Evolutionary conservation across 2,329 filamentous ascomycete genomes (phyloP), one percentile per base, ranked within the genome.

Genomic region (Knoxdaviesia proteae): DNA sequence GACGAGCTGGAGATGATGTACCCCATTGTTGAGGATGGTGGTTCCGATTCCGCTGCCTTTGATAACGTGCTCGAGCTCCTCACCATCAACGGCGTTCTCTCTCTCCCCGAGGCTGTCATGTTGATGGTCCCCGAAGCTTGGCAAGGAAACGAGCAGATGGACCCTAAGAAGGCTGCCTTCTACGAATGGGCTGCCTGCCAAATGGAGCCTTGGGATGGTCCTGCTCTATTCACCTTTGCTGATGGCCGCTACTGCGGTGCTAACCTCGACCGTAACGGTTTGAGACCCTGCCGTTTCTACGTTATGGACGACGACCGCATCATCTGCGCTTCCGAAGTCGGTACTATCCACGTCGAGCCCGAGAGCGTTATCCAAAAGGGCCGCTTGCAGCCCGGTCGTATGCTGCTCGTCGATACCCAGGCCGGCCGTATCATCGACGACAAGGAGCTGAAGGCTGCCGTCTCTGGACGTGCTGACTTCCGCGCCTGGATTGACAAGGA

Each of bases 201-300:
- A 68, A 96, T 96, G 88, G 88, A 96, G 66, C 87, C 88, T 10
- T 96, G 88, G 88, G 88, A 96, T 61, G 88, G 88, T 11, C 88
- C 88, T 34, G 88, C 88, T 44, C 74, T 96, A 33, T 96, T 96
- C 68, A 94, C 87, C 6, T 96, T 96, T 61, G 84, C 88, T 32
- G 88, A 96, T 58, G 88, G 88, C 47, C 79, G 88, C 48, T 96
- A 90, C 69, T 96, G 88, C 55, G 88, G 88, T 71, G 88, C 88
- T 50, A 96, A 94, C 59, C 71, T 96, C 30, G 88, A 96, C 64
- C 78, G 88, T 61, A 96, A 96, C 56, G 88, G 88, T 62, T 73
- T 96, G 42, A 77, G 88, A 52, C 88, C 88, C 54, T 96, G 88
- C 69, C 79, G 88, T 63, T 96, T 88, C 72, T 96, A 96, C 58